A percentile compares a stretch with the other conserved stretches of the same genome.
phyloP scores from a whole-genome alignment of 2,329 filamentous ascomycete genomes.

The Fusarium avenaceum region DNA sequence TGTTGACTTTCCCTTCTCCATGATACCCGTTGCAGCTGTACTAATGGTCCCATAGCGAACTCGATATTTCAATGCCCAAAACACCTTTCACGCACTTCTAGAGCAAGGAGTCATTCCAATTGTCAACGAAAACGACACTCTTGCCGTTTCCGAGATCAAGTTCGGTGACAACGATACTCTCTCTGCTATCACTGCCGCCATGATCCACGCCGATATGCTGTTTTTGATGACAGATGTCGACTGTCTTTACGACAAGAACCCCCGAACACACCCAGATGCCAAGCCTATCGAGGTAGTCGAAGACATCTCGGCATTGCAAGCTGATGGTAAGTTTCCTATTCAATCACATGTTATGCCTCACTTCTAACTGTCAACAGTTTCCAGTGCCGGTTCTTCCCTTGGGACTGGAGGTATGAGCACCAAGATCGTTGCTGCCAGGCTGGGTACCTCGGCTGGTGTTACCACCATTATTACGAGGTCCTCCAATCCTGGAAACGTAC shows the following conservation, averaged over 20 bases:
- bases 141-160: conserved; percentile 98
- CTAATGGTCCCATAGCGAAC: conserved; percentile 70
- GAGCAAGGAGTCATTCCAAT: conserved; percentile 98
- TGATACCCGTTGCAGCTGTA: neutral
- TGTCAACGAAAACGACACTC: conserved; percentile 98
- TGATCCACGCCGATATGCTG: conserved; percentile 96
- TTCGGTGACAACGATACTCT: conserved; percentile 99
- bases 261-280: conserved; percentile 85
- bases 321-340: conserved; percentile 72
- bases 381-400: conserved; percentile 86
- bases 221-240: conserved; percentile 99
- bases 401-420: conserved; percentile 98
- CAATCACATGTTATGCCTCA: neutral
- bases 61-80: conserved; percentile 96
- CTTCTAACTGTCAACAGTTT: conserved; percentile 68
- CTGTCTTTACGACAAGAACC: conserved; percentile 97
- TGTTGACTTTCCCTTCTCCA: conserved; percentile 41
- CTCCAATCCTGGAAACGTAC: conserved; percentile 92
- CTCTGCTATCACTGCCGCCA: conserved; percentile 94
- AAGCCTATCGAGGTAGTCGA: conserved; percentile 92
- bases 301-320: conserved; percentile 84
- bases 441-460: conserved; percentile 94
- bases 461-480: conserved; percentile 96
- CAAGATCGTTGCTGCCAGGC: conserved; percentile 92
- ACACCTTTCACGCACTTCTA: conserved; percentile 89